phyloP scores from a whole-genome alignment of 441 rosid species.

The Theobroma grandiflorum region DNA sequence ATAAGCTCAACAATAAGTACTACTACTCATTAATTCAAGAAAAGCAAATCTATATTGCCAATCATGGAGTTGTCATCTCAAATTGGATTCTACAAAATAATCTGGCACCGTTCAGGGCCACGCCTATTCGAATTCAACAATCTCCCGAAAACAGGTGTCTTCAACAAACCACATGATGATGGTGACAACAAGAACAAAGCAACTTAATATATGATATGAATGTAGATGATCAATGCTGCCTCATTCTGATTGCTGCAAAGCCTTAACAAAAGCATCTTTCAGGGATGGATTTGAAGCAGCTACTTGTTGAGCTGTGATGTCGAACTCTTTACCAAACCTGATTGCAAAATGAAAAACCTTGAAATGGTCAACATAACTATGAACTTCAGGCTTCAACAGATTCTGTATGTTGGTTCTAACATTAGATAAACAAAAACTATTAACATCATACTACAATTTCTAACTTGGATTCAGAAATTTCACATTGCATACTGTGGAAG shows the following conservation, averaged over 20 bases:
- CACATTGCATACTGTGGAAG: not conserved
- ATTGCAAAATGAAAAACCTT: constrained; percentile 29
- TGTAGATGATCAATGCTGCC: constrained; percentile 18
- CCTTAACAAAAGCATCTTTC: constrained; percentile 76
- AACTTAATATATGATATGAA: not conserved
- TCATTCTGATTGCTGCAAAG: constrained; percentile 57
- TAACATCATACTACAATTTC: not conserved
- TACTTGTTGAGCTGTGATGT: constrained; percentile 78
- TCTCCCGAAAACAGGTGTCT: not conserved
- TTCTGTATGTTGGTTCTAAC: not conserved
- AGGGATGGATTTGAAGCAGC: constrained; percentile 86
- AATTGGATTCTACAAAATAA: constrained; percentile 13
- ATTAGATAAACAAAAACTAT: not conserved
- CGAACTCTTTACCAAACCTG: constrained; percentile 90
- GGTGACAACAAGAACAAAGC: constrained; percentile 13
- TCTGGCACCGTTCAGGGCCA: constrained; percentile 11
- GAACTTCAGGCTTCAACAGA: not conserved
- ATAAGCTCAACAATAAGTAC: not conserved
- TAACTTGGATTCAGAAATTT: not conserved
- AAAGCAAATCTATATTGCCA: constrained; percentile 8
- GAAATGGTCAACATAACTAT: constrained; percentile 15
- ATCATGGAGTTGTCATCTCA: not conserved
- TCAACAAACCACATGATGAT: not conserved
- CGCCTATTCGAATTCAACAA: not conserved
- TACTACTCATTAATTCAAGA: not conserved